Base-by-base conservation (phyloP, 1,284 basidiomycete genomes). In the Leccinum solheimii region DNA sequence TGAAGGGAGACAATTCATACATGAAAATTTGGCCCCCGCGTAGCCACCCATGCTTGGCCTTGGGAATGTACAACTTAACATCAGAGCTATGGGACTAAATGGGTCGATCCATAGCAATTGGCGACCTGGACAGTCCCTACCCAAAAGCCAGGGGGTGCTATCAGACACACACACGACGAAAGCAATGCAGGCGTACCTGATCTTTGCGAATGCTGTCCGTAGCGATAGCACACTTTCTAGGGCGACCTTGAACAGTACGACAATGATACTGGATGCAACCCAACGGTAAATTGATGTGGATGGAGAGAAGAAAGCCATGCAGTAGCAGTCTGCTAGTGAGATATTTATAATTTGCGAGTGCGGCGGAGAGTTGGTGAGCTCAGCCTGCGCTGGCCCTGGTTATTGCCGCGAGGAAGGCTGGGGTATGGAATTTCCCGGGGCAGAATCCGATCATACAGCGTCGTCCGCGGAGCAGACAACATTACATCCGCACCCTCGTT, bases 21-120 rank as follows among this genome's bases (percentile, higher is more conserved):
- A 30, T 30, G 30, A 30, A 30, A 30, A 30, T 30, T 30, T 30
- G 30, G 30, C 30, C 30, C 30, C 30, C 30, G 30, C 30, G 30
- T 30, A 30, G 30, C 30, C 30, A 30, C 30, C 3, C 30, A 30
- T 30, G 30, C 3, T 30, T 3, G 30, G 30, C 30, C 30, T 30
- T 30, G 30, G 30, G 30, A 27, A 30, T 10, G 9, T 30, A 30
- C 9, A 10, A 30, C 30, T 10, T 10, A 30, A 10, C 30, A 30
- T 30, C 5, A 76, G 40, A 3, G 76, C 55, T 0, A 66, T 1
- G 3, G 69, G 27, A 1, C 68, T 64, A 34, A 77, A 75, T 0
- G 80, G 79, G 40, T 72, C 63, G 9, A 79, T 5, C 75, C 76
- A 77, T 62, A 72, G 9, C 3, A 54, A 1, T 34, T 36, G 5